Evolutionary conservation across 495 filamentous ascomycete genomes (phyloP).

Genomic region (Collariella sp.): DNA sequence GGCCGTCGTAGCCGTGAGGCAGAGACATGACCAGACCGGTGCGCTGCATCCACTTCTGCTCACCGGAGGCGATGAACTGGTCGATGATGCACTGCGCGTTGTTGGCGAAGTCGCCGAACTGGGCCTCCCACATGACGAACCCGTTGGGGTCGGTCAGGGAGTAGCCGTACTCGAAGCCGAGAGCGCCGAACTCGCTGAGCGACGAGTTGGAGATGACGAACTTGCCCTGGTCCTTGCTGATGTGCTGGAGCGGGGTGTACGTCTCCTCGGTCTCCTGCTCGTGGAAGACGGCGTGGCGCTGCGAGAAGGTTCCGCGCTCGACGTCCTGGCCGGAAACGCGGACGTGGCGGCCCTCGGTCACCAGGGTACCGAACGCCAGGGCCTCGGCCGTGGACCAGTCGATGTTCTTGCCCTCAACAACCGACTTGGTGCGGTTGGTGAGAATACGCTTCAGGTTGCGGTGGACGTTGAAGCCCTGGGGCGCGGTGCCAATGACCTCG

Average conservation of each 20-base stretch:
- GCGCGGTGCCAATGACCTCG: constrained; percentile 60
- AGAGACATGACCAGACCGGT: constrained; percentile 90
- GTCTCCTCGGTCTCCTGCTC: constrained; percentile 90
- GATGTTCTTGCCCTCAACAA: constrained; percentile 86
- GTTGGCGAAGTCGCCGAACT: constrained; percentile 99
- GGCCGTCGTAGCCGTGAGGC: constrained; percentile 95
- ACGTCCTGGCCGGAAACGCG: constrained; percentile 97
- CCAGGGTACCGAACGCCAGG: constrained; percentile 85
- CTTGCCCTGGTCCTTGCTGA: constrained; percentile 80
- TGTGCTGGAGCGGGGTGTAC: constrained; percentile 84
- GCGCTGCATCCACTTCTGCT: constrained; percentile 96
- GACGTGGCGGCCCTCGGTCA: constrained; percentile 89
- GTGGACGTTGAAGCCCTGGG: constrained; percentile 81
- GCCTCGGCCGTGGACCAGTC: constrained; percentile 98
- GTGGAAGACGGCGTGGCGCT: constrained; percentile 93
- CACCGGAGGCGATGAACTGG: constrained; percentile 95
- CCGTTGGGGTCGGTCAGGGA: constrained; percentile 93
- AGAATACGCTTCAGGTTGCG: constrained; percentile 97
- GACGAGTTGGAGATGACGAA: constrained; percentile 98
- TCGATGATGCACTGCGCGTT: constrained; percentile 98
- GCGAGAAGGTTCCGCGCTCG: constrained; percentile 98
- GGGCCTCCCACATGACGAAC: constrained; percentile 97
- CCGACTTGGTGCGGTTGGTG: constrained; percentile 78
- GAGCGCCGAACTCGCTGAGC: constrained; percentile 85
- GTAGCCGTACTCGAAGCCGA: constrained; percentile 98